Base-by-base conservation (phyloP, 2,329 filamentous ascomycete species). In the Xylariaceae sp. region DNA sequence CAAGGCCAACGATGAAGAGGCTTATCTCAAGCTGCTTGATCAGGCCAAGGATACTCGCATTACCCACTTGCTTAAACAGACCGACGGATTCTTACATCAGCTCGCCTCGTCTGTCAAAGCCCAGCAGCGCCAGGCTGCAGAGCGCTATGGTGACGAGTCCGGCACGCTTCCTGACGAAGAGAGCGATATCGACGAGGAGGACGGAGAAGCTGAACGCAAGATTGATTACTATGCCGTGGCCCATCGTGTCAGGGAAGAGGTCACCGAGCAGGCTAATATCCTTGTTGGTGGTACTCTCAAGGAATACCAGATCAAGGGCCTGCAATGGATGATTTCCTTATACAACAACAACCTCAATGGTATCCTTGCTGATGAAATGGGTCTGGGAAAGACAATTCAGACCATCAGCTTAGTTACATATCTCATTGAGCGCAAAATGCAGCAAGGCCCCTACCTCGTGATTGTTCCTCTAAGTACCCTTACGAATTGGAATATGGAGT, bases 281-380 rank as follows among this genome's bases (percentile, higher is more conserved):
- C 82, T 99, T 56, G 91, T 97, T 59, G 94, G 94, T 70, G 94
- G 94, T 69, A 89, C 80, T 9, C 80, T 99, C 62, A 99, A 99
- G 74, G 94, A 99, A 72, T 99, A 99, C 74, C 94, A 99, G 76
- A 64, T 99, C 75, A 97, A 97, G 85, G 94, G 94, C 82, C 78
- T 99, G 41, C 93, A 99, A 73, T 99, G 94, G 94, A 99, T 99
- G 94, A 87, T 99, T 57, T 99, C 94, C 11, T 82, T 99, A 11
- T 99, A 97, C 83, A 99, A 99, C 86, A 99, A 99, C 80, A 99
- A 97, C 75, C 84, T 99, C 62, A 99, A 99, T 72, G 94, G 94
- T 82, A 97, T 99, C 62, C 80, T 99, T 66, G 94, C 94, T 54
- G 94, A 99, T 68, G 94, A 99, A 76, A 99, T 99, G 94, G 94